phyloP scores from a whole-genome alignment of 768 basidiomycete species.

The Suillus plorans region DNA sequence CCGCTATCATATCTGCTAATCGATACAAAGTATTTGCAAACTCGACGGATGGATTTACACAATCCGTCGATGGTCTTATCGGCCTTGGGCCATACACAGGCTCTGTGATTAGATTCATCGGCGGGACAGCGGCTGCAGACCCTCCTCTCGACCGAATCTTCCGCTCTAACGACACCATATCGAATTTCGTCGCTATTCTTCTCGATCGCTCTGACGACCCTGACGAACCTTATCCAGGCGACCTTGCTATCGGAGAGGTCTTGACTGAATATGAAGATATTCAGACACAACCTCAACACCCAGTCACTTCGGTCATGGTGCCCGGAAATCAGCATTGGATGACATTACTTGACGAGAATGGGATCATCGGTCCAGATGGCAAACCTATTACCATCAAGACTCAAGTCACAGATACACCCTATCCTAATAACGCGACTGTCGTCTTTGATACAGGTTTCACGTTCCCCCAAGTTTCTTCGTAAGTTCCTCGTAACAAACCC shows the following conservation, averaged over 20 bases:
- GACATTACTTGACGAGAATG: slow-evolving; percentile 58
- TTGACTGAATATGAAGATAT: slow-evolving; percentile 50
- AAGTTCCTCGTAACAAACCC: slow-evolving; percentile 10
- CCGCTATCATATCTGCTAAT: slow-evolving; percentile 7
- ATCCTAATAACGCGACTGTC: slow-evolving; percentile 51
- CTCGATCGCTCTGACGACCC: slow-evolving; percentile 62
- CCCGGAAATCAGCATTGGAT: slow-evolving; percentile 62
- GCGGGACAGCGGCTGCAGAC: slow-evolving; percentile 41
- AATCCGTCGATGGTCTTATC: slow-evolving; percentile 36
- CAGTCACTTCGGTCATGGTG: slow-evolving; percentile 41
- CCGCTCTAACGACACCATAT: slow-evolving; percentile 50
- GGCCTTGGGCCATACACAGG: slow-evolving; percentile 66
- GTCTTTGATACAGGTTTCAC: slow-evolving; percentile 73
- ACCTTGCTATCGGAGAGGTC: slow-evolving; percentile 62
- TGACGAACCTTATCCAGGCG: slow-evolving; percentile 50
- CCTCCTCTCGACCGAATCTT: slow-evolving; percentile 68
- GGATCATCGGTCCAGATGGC: slow-evolving; percentile 63
- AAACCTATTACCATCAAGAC: slow-evolving; percentile 45
- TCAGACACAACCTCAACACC: slow-evolving; percentile 48
- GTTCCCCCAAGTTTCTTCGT: slow-evolving; percentile 60
- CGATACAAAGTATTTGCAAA: slow-evolving; percentile 20
- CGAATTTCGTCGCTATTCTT: slow-evolving; percentile 63
- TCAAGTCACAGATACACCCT: slow-evolving; percentile 41
- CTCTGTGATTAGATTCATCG: slow-evolving; percentile 43
- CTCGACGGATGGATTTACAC: slow-evolving; percentile 5